Percentiles rank a stretch among this genome's conserved stretches.
phyloP scores from a whole-genome alignment of 495 filamentous ascomycete genomes.

The Neurospora tetraspora region DNA sequence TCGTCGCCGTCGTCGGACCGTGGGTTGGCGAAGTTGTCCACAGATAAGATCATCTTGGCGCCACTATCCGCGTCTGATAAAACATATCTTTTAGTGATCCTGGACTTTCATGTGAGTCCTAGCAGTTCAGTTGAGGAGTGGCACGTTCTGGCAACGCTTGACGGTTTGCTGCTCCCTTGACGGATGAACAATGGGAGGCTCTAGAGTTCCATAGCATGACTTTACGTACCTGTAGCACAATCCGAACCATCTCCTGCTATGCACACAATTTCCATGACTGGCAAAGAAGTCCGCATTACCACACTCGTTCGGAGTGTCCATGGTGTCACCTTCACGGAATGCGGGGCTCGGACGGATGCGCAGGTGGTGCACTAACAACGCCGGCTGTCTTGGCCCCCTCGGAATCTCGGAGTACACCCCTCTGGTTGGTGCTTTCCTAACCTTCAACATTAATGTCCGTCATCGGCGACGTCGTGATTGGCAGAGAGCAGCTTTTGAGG shows the following conservation, averaged over 20 bases:
- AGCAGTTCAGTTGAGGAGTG: background rate
- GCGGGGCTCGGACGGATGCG: background rate
- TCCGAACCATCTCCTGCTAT: background rate
- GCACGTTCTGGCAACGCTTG: background rate
- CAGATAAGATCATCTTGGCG: background rate
- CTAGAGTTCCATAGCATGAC: background rate
- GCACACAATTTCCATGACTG: background rate
- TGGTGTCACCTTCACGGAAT: background rate
- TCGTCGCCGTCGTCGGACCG: background rate
- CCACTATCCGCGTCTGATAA: background rate
- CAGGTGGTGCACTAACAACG: background rate
- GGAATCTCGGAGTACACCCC: background rate
- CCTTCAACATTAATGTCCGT: background rate
- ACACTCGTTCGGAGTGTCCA: background rate
- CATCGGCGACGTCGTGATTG: background rate
- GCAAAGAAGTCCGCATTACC: background rate
- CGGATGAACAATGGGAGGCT: background rate
- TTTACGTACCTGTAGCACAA: background rate
- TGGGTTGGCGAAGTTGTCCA: background rate
- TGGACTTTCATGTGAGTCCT: background rate
- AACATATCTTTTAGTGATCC: background rate
- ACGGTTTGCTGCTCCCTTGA: background rate
- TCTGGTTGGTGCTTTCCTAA: background rate
- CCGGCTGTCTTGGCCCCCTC: background rate
- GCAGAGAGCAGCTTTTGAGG: background rate